phyloP scores from a whole-genome alignment of 2,329 filamentous ascomycete genomes.

The Colletotrichum filicis region DNA sequence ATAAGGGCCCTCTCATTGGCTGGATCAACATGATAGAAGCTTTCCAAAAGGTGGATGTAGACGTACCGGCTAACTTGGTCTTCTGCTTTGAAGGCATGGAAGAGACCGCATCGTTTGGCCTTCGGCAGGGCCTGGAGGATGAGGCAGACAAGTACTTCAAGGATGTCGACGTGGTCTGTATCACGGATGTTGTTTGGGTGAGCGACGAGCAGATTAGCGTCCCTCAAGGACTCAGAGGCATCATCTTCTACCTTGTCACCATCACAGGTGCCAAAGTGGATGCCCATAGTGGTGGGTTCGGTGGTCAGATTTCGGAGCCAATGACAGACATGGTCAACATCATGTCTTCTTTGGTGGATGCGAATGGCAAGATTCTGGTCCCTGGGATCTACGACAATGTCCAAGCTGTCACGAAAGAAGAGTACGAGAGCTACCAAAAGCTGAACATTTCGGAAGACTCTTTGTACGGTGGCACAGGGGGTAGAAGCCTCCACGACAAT shows the following conservation, averaged over 20 bases:
- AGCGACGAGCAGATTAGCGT: constrained; percentile 98
- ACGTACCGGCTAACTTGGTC: constrained; percentile 95
- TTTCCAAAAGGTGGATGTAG: constrained; percentile 91
- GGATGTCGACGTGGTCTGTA: constrained; percentile 95
- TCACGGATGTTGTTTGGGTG: constrained; percentile 99
- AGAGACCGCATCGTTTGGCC: constrained; percentile 95
- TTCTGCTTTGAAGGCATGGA: constrained; percentile 99
- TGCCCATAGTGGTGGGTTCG: constrained; percentile 96
- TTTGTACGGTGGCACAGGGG: constrained; percentile 89
- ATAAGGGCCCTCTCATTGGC: constrained; percentile 96
- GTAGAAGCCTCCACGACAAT: constrained; percentile 71
- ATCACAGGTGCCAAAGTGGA: constrained; percentile 92
- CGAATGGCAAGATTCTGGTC: constrained; percentile 90
- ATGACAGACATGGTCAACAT: constrained; percentile 95
- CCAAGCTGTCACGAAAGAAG: constrained; percentile 85
- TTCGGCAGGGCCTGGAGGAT: constrained; percentile 91
- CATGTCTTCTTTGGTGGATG: constrained; percentile 86
- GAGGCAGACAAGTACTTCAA: constrained; percentile 96
- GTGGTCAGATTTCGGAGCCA: constrained; percentile 94
- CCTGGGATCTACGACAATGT: constrained; percentile 93
- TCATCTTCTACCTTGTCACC: constrained; percentile 96
- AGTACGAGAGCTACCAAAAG: constrained; percentile 85
- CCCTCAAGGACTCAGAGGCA: constrained; percentile 95
- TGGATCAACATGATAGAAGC: constrained; percentile 99
- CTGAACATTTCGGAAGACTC: constrained; percentile 98